Base-by-base conservation (phyloP, 371 early-diverging fungal genomes). In the Mucor irregularis region DNA sequence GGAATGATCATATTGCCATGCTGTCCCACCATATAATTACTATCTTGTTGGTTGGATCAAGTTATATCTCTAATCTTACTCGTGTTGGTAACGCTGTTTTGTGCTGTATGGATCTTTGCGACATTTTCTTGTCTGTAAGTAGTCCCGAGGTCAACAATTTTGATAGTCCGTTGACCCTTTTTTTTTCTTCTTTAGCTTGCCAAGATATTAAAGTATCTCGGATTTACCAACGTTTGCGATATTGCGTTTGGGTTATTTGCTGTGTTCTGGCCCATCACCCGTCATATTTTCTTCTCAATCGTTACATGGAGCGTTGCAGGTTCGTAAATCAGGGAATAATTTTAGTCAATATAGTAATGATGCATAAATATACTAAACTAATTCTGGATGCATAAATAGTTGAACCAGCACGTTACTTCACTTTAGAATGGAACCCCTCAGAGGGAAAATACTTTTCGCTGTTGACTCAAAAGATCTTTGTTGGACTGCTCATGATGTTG, bases 81-180 rank as follows among this genome's bases (percentile, higher is more conserved):
- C 76, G 86, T 13, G 76, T 90, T 47, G 92, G 92, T 19, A 83
- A 89, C 52, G 85, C 79, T 9, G 78, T 91, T 25, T 73, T 90
- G 31, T 82, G 84, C 26, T 68, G 81, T 48, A 86, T 92, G 89
- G 92, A 92, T 67, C 76, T 89, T 47, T 81, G 89, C 11, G 92
- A 92, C 56, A 83, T 92, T 38, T 81, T 88, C 24, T 69, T 91
- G 22, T 76, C 88, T 9, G 69, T 73, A 58, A 71, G 82, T 39
- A 5, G 9, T 40, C 39, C 43, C 39, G 40, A 49, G 38, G 38
- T 11, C 10, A 37, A 25, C 5, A 25, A 35, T 14, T 31, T 31
- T 37, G 6, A n/a, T n/a, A n/a, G n/a, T n/a, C n/a, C n/a, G n/a
- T n/a, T n/a, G n/a, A n/a, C n/a, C n/a, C n/a, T 14, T 37, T 37